These are phyloP conservation scores for Botrytis fragariae DNA, from an alignment of 2,329 filamentous ascomycete genomes.

Conservation along the genomic window DNA sequence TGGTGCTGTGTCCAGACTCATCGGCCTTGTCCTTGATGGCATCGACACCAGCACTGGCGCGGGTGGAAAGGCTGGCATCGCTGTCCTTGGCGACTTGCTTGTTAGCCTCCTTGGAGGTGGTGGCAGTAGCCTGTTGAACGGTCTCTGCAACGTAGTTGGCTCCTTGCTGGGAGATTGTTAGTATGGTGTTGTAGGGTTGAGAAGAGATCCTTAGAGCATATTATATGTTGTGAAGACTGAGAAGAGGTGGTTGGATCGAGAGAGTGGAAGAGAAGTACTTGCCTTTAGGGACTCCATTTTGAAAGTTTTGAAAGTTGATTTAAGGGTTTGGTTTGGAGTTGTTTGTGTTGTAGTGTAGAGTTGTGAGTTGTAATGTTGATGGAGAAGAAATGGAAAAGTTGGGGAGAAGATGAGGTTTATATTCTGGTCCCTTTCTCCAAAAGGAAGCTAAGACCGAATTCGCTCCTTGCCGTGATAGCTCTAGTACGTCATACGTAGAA, in stretches of 20 bases:
- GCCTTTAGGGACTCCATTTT: conserved; percentile 41
- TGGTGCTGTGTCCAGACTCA: conserved; percentile 49
- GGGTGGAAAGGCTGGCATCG: conserved; percentile 45
- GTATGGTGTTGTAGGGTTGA: no score
- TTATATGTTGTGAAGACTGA: no score
- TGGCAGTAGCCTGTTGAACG: conserved; percentile 47
- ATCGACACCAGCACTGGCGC: conserved; percentile 51
- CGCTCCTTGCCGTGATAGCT: background rate
- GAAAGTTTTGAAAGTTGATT: conserved; percentile 26
- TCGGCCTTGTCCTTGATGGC: conserved; percentile 53
- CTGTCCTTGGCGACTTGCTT: conserved; percentile 54
- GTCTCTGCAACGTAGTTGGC: conserved; percentile 57
- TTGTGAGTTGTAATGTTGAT: conserved; percentile 24
- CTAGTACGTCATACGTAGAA: conserved; percentile 6
- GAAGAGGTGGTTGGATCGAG: no score
- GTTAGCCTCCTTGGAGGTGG: conserved; percentile 58
- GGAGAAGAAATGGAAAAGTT: background rate
- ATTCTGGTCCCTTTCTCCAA: background rate
- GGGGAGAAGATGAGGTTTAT: conserved; percentile 13
- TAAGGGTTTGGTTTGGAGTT: conserved; percentile 23
- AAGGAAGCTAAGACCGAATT: conserved; percentile 1
- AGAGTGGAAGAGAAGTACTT: no score
- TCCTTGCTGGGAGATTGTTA: no score
- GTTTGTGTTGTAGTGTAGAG: conserved; percentile 22
- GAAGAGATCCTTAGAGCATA: no score